Evolutionary conservation across 192 early-diverging fungal species (phyloP).

Genomic region (Backusella mclennaniae): DNA sequence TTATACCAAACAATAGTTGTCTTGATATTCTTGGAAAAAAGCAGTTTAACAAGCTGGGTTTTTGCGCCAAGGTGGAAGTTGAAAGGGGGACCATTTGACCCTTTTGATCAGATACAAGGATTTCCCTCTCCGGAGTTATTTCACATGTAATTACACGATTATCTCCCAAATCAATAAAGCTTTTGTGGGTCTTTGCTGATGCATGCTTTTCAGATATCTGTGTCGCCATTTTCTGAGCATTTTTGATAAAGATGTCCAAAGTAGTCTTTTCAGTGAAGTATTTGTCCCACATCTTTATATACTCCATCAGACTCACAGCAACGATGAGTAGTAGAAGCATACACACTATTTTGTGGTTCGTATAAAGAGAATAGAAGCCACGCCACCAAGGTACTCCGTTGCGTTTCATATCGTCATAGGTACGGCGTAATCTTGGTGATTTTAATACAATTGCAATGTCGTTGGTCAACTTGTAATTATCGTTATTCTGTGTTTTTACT

Average conservation of each 20-base stretch:
- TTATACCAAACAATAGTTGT: background rate
- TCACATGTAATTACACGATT: background rate
- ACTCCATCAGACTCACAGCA: background rate
- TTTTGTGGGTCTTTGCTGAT: background rate
- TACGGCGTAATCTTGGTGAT: background rate
- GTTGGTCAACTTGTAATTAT: background rate
- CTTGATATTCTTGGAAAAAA: background rate
- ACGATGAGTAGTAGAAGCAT: background rate
- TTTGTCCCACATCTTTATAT: background rate
- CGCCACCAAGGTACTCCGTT: background rate
- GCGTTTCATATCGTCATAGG: background rate
- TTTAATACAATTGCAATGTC: background rate
- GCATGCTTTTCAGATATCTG: conserved; percentile 5
- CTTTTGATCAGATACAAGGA: background rate
- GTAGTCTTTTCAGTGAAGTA: background rate
- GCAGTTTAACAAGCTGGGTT: background rate
- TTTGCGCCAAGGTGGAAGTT: background rate
- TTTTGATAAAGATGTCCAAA: background rate
- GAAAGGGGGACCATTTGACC: background rate
- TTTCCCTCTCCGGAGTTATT: background rate
- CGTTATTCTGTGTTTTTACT: background rate
- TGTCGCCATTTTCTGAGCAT: background rate
- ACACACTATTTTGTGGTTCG: background rate
- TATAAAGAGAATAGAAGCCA: background rate
- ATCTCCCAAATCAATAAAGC: conserved; percentile 4